Percentiles rank a stretch among this genome's conserved stretches.
These are phyloP conservation scores for Coix lacrymajobi DNA, from an alignment of 176 grass and related monocot species.

Conservation along the genomic window DNA sequence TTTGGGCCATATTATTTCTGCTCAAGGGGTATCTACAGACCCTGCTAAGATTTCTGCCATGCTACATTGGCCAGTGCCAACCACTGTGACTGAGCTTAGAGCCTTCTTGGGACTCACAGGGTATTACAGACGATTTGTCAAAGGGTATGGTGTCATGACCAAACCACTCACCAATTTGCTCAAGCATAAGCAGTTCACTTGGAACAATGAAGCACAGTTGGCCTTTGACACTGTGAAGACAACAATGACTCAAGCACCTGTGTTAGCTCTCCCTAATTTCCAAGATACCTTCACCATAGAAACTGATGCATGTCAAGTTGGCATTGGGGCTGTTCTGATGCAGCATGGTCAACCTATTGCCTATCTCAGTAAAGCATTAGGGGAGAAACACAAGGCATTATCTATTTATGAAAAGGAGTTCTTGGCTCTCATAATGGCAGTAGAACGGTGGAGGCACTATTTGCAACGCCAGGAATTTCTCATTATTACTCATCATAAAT, in stretches of 20 bases:
- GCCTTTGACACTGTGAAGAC: rapidly evolving
- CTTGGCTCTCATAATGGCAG: background rate
- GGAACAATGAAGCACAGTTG: rapidly evolving
- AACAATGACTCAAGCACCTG: too few species aligned
- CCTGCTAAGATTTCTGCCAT: too few species aligned
- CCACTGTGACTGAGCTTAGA: background rate
- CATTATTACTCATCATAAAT: background rate
- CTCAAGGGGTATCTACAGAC: too few species aligned
- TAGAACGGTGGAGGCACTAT: background rate
- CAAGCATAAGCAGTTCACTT: rapidly evolving
- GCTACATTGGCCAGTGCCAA: background rate
- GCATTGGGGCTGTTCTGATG: too few species aligned
- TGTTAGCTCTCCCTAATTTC: too few species aligned
- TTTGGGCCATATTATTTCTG: too few species aligned
- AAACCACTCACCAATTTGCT: too few species aligned
- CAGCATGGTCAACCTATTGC: too few species aligned
- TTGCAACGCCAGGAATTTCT: background rate
- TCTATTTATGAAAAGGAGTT: background rate
- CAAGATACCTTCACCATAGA: too few species aligned
- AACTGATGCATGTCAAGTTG: too few species aligned
- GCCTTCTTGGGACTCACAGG: background rate
- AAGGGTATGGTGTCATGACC: background rate
- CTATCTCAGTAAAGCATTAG: too few species aligned
- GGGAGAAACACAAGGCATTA: too few species aligned
- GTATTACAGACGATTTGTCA: background rate